Evolutionary conservation across 192 early-diverging fungal genomes (phyloP).

Genomic region (Backusella morwellensis): DNA sequence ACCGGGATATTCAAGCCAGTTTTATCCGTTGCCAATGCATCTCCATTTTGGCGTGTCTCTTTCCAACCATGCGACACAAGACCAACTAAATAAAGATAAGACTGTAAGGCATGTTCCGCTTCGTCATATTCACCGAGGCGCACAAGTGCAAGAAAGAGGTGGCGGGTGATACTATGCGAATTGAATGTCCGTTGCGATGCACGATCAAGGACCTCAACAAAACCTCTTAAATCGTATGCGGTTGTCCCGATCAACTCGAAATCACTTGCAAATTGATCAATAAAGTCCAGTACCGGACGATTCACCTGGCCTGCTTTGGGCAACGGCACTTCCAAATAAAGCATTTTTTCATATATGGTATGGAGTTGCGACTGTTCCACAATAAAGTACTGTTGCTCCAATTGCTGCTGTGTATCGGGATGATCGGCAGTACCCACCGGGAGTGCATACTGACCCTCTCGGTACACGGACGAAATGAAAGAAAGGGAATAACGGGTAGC

Average conservation of each 20-base stretch:
- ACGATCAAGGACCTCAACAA: slow-evolving; percentile 63
- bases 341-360: slow-evolving; percentile 56
- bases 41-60: slow-evolving; percentile 15
- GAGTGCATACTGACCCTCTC: slow-evolving; percentile 32
- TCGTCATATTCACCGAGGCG: slow-evolving; percentile 71
- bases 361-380: slow-evolving; percentile 52
- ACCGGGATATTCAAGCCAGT: slow-evolving; percentile 24
- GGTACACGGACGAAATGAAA: slow-evolving; percentile 39
- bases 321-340: slow-evolving; percentile 53
- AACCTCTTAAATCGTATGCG: slow-evolving; percentile 49
- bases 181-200: slow-evolving; percentile 67
- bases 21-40: slow-evolving; percentile 10
- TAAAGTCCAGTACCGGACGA: slow-evolving; percentile 53
- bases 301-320: slow-evolving; percentile 63
- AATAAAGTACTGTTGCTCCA: slow-evolving; percentile 30
- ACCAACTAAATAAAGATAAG: slow-evolving; percentile 59
- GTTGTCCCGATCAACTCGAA: slow-evolving; percentile 53
- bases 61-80: slow-evolving; percentile 25
- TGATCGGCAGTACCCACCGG: background rate
- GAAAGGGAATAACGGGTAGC: slow-evolving; percentile 50
- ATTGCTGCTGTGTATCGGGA: background rate
- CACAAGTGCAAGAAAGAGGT: slow-evolving; percentile 57
- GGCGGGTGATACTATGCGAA: slow-evolving; percentile 65
- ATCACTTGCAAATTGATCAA: slow-evolving; percentile 62
- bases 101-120: slow-evolving; percentile 62